Base-by-base conservation (phyloP, 495 filamentous ascomycete species). In the Hypoxylon trugodes region DNA sequence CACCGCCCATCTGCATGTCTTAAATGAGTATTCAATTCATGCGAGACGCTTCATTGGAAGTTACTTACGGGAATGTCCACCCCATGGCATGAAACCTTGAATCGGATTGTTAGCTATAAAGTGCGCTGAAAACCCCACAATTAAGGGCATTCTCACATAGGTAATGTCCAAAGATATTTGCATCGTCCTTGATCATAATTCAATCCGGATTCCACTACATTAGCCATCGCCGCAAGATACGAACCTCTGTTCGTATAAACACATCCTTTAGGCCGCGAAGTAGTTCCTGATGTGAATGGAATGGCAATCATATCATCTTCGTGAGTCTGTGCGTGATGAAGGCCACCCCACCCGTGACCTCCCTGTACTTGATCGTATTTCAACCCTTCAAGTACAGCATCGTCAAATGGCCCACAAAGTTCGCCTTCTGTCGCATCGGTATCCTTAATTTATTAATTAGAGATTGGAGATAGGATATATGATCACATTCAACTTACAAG, bases 261-360 rank as follows among this genome's bases (percentile, higher is more conserved):
- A 2, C 97, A 95, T 22, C 96, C 95, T 73, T 98, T 98, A 1
- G 95, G 95, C 33, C 81, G 84, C 7, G 93, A 91, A 2, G 95
- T 98, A 9, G 95, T 98, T 7, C 95, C 95, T 63, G 89, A 93
- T 0, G 95, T 98, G 76, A 97, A 98, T 8, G 79, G 78, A 19
- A 82, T 81, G n/a, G 93, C 91, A 58, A 98, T 84, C 63, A 88
- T 77, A 58, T 84, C 87, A 60, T 97, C 89, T 72, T 98, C 95
- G 69, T 90, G 81, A 2, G 78, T 74, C 81, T 80, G 65, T 92
- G 87, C 6, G 82, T 77, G n/a, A 35, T 89, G 80, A 21, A 98
- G 80, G 0, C 86, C 92, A 6, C 79, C 79, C 95, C 95, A 98
- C 25, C 93, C 93, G 45, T 83, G 79, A 24, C 55, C 58, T 10